A percentile compares a stretch with the other conserved stretches of the same genome.
These are phyloP conservation scores for Malassezia japonica DNA, from an alignment of 1,284 basidiomycete genomes.

Conservation along the genomic window DNA sequence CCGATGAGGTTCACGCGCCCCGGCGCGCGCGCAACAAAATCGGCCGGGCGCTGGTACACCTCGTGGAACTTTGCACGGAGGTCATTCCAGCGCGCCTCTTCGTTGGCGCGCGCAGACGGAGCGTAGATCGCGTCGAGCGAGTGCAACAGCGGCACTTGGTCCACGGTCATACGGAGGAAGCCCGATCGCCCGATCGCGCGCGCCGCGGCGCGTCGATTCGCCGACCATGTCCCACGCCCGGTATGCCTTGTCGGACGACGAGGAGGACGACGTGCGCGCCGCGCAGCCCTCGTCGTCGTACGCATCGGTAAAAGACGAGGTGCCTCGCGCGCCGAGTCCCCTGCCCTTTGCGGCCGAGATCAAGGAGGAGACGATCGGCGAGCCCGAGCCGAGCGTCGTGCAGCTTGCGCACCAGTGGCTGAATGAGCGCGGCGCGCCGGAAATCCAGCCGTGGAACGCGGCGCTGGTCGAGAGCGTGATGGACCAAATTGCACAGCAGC, in stretches of 20 bases:
- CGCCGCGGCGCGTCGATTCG: background rate
- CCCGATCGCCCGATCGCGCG: background rate
- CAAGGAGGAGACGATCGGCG: background rate
- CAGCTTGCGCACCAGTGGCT: slow-evolving; percentile 16
- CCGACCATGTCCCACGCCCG: slow-evolving; percentile 11
- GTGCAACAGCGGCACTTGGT: slow-evolving; percentile 33
- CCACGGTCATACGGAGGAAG: slow-evolving; percentile 8
- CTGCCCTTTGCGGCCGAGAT: background rate
- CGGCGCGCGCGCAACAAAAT: slow-evolving; percentile 44
- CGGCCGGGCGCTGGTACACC: slow-evolving; percentile 19
- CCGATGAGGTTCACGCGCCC: slow-evolving; percentile 46
- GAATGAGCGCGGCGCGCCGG: slow-evolving; percentile 18
- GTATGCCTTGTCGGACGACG: slow-evolving; percentile 14
- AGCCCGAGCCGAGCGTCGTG: slow-evolving; percentile 1
- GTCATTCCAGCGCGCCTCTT: slow-evolving; percentile 27
- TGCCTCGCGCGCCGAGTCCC: background rate
- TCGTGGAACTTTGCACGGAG: slow-evolving; percentile 24
- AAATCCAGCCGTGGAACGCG: slow-evolving; percentile 15
- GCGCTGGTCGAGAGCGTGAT: slow-evolving; percentile 16
- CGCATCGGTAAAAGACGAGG: background rate
- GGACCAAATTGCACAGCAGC: slow-evolving; percentile 27
- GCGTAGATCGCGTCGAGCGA: slow-evolving; percentile 35
- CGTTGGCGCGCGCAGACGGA: slow-evolving; percentile 20
- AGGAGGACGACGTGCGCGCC: background rate
- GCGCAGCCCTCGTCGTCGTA: background rate